Conservation (phyloP, 2,329 filamentous ascomycete genomes). For the Fusarium camptoceras region DNA sequence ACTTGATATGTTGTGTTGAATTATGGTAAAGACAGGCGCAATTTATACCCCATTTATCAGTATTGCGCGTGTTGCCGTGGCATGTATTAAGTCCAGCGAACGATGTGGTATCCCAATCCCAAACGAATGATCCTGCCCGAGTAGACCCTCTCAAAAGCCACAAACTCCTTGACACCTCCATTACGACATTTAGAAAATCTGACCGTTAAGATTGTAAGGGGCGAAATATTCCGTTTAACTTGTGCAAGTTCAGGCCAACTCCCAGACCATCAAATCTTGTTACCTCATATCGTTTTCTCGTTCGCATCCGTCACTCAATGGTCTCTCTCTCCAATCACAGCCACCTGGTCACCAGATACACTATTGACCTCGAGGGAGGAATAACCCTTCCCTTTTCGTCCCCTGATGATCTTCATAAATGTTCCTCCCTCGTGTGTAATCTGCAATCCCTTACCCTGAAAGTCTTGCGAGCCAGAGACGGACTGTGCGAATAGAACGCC, state of each 20-base stretch:
- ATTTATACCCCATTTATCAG: not conserved
- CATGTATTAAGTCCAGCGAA: conserved; percentile 14
- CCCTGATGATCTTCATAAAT: conserved; percentile 50
- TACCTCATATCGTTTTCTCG: not conserved
- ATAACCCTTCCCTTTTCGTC: conserved; percentile 56
- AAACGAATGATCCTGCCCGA: conserved; percentile 26
- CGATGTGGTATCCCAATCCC: conserved; percentile 19
- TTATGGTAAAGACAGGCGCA: not conserved
- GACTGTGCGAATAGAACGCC: conserved; percentile 57
- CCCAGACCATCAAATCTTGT: not conserved
- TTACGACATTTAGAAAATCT: not conserved
- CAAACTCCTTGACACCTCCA: conserved; percentile 22
- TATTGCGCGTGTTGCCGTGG: not conserved
- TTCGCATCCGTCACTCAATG: not conserved
- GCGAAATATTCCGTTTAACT: not conserved
- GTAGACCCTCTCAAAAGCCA: not conserved
- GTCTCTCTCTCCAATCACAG: conserved; percentile 44
- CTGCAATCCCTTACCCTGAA: conserved; percentile 58
- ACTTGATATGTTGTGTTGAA: not conserved
- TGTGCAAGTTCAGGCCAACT: not conserved
- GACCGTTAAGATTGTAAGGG: not conserved
- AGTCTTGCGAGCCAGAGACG: conserved; percentile 55
- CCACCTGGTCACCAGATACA: conserved; percentile 48
- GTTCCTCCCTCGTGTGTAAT: conserved; percentile 51
- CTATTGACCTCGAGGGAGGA: conserved; percentile 51